phyloP scores from a whole-genome alignment of 1,284 basidiomycete species.

The Earliella scabrosa region DNA sequence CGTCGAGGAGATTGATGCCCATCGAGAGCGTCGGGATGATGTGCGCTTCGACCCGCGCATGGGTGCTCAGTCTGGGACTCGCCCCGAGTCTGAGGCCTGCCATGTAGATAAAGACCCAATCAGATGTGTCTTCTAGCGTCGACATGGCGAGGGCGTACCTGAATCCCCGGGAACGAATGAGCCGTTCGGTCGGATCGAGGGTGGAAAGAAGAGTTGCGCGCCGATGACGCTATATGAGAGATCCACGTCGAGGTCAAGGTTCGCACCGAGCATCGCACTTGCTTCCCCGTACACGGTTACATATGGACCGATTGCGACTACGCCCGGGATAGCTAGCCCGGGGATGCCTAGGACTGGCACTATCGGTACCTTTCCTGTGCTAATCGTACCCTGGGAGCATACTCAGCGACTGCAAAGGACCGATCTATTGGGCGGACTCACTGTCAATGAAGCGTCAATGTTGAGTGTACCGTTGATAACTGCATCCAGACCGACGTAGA shows the following conservation, averaged over 20 bases:
- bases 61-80: background rate
- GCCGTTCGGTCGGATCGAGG: constrained; percentile 6
- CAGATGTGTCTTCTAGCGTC: background rate
- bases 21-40: background rate
- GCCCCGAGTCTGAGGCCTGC: background rate
- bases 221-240: constrained; percentile 36
- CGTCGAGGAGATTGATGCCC: background rate
- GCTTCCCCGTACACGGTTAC: constrained; percentile 36
- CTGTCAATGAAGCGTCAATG: background rate
- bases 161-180: constrained; percentile 34
- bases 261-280: constrained; percentile 36
- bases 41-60: background rate
- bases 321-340: constrained; percentile 11
- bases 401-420: no score
- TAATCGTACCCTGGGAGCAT: background rate
- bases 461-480: background rate
- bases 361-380: background rate
- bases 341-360: background rate
- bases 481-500: background rate
- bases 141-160: constrained; percentile 36
- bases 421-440: no score
- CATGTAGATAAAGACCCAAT: no score
- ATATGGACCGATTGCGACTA: constrained; percentile 40
- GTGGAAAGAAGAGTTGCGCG: constrained; percentile 48
- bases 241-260: constrained; percentile 43